Percentiles rank a stretch among this genome's conserved stretches.
Conservation (phyloP, 306 rosid species). For the Arachis stenosperma region DNA sequence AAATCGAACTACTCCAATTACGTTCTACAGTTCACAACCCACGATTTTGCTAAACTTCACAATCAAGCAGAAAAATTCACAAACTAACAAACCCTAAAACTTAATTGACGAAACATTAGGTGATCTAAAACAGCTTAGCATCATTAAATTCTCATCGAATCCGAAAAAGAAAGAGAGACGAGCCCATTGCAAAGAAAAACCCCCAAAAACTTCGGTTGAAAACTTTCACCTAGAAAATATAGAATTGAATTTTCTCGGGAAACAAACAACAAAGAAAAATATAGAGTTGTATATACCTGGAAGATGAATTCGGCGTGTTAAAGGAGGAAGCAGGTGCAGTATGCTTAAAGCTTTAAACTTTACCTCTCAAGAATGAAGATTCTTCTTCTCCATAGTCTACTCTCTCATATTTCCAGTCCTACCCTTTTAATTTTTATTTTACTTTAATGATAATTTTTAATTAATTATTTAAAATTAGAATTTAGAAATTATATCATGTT, state of each 20-base stretch:
- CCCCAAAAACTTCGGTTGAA: not conserved
- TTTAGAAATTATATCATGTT: no score
- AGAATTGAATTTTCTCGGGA: conserved; percentile 5
- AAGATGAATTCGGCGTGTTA: conserved; percentile 1
- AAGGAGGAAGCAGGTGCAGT: conserved; percentile 13
- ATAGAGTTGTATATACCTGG: conserved; percentile 19
- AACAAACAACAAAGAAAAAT: conserved; percentile 4
- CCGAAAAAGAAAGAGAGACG: conserved; percentile 4
- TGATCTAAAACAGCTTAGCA: not conserved
- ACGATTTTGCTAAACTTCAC: not conserved
- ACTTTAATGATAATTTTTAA: not conserved
- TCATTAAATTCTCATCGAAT: not conserved
- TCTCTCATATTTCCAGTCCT: not conserved
- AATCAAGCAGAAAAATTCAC: not conserved
- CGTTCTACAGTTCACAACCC: not conserved
- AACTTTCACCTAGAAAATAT: not conserved
- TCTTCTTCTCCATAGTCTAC: not conserved
- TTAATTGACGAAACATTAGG: not conserved
- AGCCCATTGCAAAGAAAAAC: conserved; percentile 19
- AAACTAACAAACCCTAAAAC: conserved; percentile 10
- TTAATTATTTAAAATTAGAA: no score
- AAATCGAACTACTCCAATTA: not conserved
- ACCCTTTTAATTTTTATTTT: not conserved
- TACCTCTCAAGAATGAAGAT: no score
- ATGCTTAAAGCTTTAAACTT: not conserved